Evolutionary conservation across 1,284 basidiomycete species (phyloP).

Genomic region (Tilletia walkeri): DNA sequence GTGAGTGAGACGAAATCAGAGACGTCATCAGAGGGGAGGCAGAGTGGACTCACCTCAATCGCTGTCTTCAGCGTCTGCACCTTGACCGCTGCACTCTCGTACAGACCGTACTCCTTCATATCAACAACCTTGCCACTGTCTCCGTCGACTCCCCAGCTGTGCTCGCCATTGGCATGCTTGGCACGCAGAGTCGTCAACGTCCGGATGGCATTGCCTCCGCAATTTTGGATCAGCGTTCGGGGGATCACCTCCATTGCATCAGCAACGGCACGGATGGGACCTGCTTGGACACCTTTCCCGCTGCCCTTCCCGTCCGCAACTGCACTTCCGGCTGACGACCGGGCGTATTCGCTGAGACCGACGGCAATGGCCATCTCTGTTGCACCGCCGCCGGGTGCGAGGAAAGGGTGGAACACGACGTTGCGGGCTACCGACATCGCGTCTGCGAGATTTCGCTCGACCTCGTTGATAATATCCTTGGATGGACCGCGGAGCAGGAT

Average conservation of each 20-base stretch:
- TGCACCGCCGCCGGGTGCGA: constrained; percentile 91
- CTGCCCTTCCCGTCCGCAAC: background rate
- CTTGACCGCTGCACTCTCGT: constrained; percentile 94
- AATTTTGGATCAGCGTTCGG: constrained; percentile 89
- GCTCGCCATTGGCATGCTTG: constrained; percentile 86
- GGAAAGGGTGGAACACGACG: constrained; percentile 88
- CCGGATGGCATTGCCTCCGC: constrained; percentile 89
- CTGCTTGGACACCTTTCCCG: constrained; percentile 72
- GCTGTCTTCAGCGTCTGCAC: constrained; percentile 97
- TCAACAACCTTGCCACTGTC: constrained; percentile 91
- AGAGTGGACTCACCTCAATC: constrained; percentile 63
- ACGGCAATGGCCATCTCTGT: constrained; percentile 97
- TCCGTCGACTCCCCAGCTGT: constrained; percentile 89
- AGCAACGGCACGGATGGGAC: constrained; percentile 85
- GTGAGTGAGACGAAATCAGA: background rate
- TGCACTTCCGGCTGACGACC: constrained; percentile 63
- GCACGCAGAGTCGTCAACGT: constrained; percentile 83
- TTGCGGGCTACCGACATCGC: constrained; percentile 97
- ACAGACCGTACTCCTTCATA: constrained; percentile 90
- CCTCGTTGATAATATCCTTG: constrained; percentile 97
- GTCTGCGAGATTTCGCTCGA: constrained; percentile 94
- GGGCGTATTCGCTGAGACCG: constrained; percentile 78
- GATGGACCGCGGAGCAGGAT: constrained; percentile 96
- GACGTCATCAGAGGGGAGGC: constrained; percentile 57
- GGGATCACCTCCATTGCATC: constrained; percentile 98